Conservation (phyloP, 2,329 filamentous ascomycete genomes). For the Fusarium sp. region DNA sequence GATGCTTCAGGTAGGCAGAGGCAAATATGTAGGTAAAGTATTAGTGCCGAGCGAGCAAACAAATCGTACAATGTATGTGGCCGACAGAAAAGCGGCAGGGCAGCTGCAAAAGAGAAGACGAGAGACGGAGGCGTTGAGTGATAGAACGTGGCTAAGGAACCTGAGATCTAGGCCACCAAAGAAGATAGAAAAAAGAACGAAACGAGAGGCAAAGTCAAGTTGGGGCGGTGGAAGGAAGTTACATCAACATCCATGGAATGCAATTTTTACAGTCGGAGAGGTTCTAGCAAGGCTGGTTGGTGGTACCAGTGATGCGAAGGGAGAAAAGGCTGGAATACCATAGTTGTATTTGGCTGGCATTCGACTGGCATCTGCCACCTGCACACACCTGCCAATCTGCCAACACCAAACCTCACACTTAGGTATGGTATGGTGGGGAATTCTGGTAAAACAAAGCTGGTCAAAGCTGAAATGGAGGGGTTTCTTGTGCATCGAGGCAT, state of each 20-base stretch:
- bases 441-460: conserved; percentile 27
- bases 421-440: conserved; percentile 35
- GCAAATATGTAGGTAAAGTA: background rate
- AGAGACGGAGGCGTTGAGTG: conserved; percentile 20
- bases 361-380: conserved; percentile 42
- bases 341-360: conserved; percentile 36
- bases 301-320: conserved; percentile 22
- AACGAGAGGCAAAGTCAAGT: conserved; percentile 35
- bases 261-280: conserved; percentile 47
- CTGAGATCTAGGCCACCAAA: conserved; percentile 16
- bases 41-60: conserved; percentile 19
- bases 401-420: conserved; percentile 13
- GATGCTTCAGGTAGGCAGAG: background rate
- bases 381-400: conserved; percentile 35
- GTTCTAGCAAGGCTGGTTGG: conserved; percentile 46
- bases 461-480: conserved; percentile 23
- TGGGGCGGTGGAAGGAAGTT: conserved; percentile 14
- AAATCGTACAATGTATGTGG: conserved; percentile 19
- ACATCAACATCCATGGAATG: conserved; percentile 42
- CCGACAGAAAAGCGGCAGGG: conserved; percentile 10
- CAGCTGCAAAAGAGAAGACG: conserved; percentile 25
- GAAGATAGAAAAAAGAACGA: conserved; percentile 27
- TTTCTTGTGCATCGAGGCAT: conserved; percentile 30
- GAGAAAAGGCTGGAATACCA: conserved; percentile 37
- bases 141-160: conserved; percentile 20